Conservation (phyloP, 805 yeast genomes). For the Pichia californica region DNA sequence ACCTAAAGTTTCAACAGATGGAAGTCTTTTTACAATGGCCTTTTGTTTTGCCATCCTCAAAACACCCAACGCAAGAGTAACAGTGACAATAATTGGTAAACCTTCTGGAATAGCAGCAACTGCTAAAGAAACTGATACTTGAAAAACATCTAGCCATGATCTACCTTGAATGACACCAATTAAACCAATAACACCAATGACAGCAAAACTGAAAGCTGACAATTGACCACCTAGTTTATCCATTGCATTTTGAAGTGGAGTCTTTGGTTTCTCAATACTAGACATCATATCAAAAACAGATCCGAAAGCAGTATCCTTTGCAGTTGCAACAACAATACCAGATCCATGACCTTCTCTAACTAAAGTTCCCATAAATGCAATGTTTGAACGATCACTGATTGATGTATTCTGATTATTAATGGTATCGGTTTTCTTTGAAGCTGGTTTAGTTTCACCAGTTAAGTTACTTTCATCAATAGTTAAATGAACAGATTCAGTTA, state of each 20-base stretch:
- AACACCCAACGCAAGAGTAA: conserved; percentile 93
- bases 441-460: conserved; percentile 94
- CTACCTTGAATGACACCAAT: conserved; percentile 90
- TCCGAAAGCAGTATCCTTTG: conserved; percentile 87
- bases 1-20: conserved; percentile 92
- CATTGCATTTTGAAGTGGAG: conserved; percentile 94
- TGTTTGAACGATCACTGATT: conserved; percentile 57
- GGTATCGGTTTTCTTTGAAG: conserved; percentile 51
- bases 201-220: conserved; percentile 73
- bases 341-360: conserved; percentile 94
- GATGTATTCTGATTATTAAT: conserved; percentile 27
- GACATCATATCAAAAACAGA: conserved; percentile 93
- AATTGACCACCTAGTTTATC: conserved; percentile 90
- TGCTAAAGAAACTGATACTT: conserved; percentile 92
- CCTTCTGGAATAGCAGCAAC: conserved; percentile 99
- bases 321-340: conserved; percentile 91
- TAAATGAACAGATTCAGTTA: conserved; percentile 71
- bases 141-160: conserved; percentile 96
- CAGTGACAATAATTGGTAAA: conserved; percentile 95
- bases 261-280: conserved; percentile 92
- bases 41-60: conserved; percentile 91
- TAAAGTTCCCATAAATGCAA: conserved; percentile 96
- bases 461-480: conserved; percentile 88
- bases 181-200: conserved; percentile 87
- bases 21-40: conserved; percentile 90